A percentile compares a stretch with the other conserved stretches of the same genome.
Evolutionary conservation across 805 yeast genomes (phyloP).

Genomic region (Starmerella floris): DNA sequence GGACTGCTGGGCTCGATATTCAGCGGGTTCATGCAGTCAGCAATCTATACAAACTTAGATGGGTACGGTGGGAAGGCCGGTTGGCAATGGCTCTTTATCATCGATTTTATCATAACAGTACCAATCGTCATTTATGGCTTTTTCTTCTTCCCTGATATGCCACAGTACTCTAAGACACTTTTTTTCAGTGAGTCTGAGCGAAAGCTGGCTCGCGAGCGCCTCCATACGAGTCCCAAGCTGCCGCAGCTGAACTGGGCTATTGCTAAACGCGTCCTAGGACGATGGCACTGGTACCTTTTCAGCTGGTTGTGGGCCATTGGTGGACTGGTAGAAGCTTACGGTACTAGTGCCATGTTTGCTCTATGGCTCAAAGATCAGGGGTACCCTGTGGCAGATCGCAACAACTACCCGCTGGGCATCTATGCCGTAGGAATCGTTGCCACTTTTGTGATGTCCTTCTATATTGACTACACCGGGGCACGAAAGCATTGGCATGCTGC

Average conservation of each 20-base stretch:
- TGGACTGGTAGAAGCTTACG: background rate
- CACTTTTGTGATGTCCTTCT: background rate
- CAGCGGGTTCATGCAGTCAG: slow-evolving; percentile 1
- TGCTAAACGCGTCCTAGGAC: background rate
- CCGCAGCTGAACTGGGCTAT: background rate
- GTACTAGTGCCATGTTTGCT: background rate
- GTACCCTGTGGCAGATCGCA: background rate
- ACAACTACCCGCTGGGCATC: background rate
- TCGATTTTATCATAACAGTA: background rate
- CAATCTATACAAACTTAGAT: background rate
- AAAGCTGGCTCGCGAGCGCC: background rate
- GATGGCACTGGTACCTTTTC: background rate
- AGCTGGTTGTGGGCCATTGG: background rate
- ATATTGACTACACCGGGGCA: background rate
- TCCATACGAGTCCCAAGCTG: background rate
- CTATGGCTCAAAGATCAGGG: background rate
- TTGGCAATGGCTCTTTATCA: slow-evolving; percentile 1
- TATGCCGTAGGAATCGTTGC: slow-evolving; percentile 1
- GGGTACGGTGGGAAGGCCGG: background rate
- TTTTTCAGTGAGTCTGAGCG: background rate
- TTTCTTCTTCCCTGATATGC: background rate
- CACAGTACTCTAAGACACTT: background rate
- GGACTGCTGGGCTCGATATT: background rate
- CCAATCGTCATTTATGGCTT: background rate
- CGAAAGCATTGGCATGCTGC: background rate